Conservation (phyloP, 148 eudicot genomes). For the Fallopia convolvulus region DNA sequence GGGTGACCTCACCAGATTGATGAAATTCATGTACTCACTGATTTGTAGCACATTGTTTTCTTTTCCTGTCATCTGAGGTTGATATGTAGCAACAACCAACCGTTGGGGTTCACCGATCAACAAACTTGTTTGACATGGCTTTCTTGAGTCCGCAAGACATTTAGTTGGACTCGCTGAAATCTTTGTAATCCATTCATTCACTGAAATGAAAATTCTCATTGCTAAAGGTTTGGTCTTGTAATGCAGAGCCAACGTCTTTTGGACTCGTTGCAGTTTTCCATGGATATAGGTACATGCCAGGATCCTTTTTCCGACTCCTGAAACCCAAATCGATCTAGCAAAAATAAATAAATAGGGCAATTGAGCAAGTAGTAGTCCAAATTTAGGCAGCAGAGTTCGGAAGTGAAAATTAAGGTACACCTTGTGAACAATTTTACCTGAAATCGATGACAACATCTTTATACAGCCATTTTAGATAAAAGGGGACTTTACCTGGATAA, state of each 20-base stretch:
- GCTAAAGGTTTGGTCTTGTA: conserved; percentile 20
- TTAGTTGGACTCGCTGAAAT: too few species aligned
- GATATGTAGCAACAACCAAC: background rate
- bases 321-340: conserved; percentile 9
- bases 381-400: background rate
- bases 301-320: conserved; percentile 58
- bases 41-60: background rate
- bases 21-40: background rate
- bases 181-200: too few species aligned
- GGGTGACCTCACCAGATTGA: background rate
- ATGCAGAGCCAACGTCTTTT: conserved; percentile 74
- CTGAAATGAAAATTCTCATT: background rate
- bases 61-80: background rate
- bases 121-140: too few species aligned
- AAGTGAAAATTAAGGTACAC: background rate
- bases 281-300: conserved; percentile 58
- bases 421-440: background rate
- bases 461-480: background rate
- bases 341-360: background rate
- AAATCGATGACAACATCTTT: background rate
- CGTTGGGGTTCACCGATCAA: too few species aligned
- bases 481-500: conserved; percentile 53
- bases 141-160: too few species aligned
- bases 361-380: background rate
- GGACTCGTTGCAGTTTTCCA: conserved; percentile 35